These are phyloP conservation scores for Russula sp. DNA, from an alignment of 768 basidiomycete species.

Conservation along the genomic window DNA sequence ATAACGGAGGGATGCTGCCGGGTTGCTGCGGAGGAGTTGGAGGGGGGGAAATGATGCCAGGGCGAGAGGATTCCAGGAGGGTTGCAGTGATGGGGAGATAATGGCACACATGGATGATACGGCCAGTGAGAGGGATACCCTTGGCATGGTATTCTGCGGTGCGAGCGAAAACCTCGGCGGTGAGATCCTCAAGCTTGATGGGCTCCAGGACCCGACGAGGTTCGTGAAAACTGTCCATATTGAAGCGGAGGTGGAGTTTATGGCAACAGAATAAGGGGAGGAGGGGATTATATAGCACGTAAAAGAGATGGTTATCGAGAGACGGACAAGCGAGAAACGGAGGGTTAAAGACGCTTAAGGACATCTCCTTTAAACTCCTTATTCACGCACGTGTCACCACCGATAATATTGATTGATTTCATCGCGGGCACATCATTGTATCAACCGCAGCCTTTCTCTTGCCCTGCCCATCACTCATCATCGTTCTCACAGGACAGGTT, in stretches of 20 bases:
- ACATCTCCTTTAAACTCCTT: neutral
- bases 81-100: conserved; percentile 76
- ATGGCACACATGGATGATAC: conserved; percentile 89
- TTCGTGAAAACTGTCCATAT: conserved; percentile 69
- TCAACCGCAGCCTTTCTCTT: too few species aligned
- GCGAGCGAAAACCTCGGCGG: conserved; percentile 60
- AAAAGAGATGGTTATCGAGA: conserved; percentile 15
- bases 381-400: neutral
- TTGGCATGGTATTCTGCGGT: conserved; percentile 64
- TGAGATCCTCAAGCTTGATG: conserved; percentile 64
- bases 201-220: conserved; percentile 37
- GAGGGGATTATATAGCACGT: conserved; percentile 14
- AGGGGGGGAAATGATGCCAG: conserved; percentile 62
- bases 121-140: conserved; percentile 70
- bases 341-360: neutral
- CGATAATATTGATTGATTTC: neutral
- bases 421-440: neutral
- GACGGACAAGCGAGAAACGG: neutral
- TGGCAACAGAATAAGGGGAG: neutral
- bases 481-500: too few species aligned
- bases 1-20: conserved; percentile 37
- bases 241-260: neutral
- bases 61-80: conserved; percentile 34
- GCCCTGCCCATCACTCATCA: too few species aligned
- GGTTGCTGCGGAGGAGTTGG: conserved; percentile 62